Evolutionary conservation across 2,329 filamentous ascomycete species (phyloP).

Genomic region (Pseudogymnoascus sp.): DNA sequence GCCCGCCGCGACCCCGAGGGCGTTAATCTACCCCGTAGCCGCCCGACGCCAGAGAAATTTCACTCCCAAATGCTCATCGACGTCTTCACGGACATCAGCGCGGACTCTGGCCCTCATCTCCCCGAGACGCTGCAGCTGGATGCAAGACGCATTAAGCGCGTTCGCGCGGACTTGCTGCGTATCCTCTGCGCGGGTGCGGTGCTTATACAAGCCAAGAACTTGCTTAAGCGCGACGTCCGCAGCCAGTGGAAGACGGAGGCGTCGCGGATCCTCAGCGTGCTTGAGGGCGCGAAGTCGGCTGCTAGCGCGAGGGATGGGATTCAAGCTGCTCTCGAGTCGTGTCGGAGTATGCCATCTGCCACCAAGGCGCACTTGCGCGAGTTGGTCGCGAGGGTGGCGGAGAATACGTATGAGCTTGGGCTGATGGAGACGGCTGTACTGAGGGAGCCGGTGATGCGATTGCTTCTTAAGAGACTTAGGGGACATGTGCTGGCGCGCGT

Average conservation of each 20-base stretch:
- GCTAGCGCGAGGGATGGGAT: constrained; percentile 48
- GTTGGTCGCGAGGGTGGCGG: constrained; percentile 48
- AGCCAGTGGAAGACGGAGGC: constrained; percentile 70
- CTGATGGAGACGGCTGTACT: constrained; percentile 32
- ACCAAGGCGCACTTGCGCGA: constrained; percentile 52
- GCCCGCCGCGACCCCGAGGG: constrained; percentile 62
- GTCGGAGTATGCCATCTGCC: constrained; percentile 55
- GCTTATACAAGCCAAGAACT: constrained; percentile 71
- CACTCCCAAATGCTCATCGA: constrained; percentile 71
- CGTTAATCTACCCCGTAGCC: constrained; percentile 51
- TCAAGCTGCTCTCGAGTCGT: constrained; percentile 54
- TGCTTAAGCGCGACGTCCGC: constrained; percentile 72
- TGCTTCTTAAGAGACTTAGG: constrained; percentile 60
- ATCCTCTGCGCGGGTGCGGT: constrained; percentile 69
- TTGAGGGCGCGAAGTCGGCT: constrained; percentile 47
- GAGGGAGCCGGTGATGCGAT: constrained; percentile 50
- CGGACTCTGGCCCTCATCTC: constrained; percentile 34
- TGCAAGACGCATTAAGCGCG: constrained; percentile 49
- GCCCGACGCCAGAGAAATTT: constrained; percentile 59
- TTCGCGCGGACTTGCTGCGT: constrained; percentile 49
- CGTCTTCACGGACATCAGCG: constrained; percentile 59
- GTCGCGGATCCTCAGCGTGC: constrained; percentile 58
- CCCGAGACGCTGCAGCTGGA: constrained; percentile 72
- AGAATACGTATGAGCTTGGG: constrained; percentile 39
- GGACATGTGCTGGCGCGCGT: constrained; percentile 58